Evolutionary conservation across 208 protist species (phyloP), one percentile per base, ranked within the genome.

Genomic region (Crithidia bombi): DNA sequence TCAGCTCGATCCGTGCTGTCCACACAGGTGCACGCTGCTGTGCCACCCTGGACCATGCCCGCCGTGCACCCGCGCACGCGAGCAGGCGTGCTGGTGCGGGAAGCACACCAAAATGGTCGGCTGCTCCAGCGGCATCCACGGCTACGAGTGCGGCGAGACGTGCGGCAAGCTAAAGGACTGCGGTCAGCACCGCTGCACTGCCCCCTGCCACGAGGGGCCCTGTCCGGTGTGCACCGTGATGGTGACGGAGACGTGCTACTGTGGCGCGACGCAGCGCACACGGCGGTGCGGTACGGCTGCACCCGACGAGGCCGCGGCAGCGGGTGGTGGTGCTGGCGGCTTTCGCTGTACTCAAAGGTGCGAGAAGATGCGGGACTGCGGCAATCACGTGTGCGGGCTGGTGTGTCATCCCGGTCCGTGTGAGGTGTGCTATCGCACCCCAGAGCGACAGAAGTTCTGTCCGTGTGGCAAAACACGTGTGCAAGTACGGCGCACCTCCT

Each of bases 1-100:
- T 4, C 86, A 73, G 26, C 78, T 66, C 17, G 91, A 92, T 44
- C 57, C 63, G 14, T 36, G 72, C 23, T 97, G 92, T 61, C 63
- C 78, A 6, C 92, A 97, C 75, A 43, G 71, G 21, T 97, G 92
- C 72, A 74, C 80, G 28, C 69, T 91, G 44, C 79, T 89, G 58
- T 97, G 92, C 74, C 92, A 97, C 73, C 87, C 87, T 1, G 92
- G 92, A 1, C 78, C 83, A 5, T 97, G 92, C 68, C 77, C 84
- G 30, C 84, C 84, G 1, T 97, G 92, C 65, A 58, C 62, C 17
- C 72, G 70, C 43, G 89, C 76, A 35, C 86, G 88, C 14, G 65
- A 67, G 32, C 87, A 94, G 73, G 49, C 55, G 9, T 97, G 92
- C 68, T 97, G 88, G 70, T 97, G 92, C 69, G 90, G 92, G 17